Evolutionary conservation across 345 rosid genomes (phyloP).

Genomic region (Acer yangbiense): DNA sequence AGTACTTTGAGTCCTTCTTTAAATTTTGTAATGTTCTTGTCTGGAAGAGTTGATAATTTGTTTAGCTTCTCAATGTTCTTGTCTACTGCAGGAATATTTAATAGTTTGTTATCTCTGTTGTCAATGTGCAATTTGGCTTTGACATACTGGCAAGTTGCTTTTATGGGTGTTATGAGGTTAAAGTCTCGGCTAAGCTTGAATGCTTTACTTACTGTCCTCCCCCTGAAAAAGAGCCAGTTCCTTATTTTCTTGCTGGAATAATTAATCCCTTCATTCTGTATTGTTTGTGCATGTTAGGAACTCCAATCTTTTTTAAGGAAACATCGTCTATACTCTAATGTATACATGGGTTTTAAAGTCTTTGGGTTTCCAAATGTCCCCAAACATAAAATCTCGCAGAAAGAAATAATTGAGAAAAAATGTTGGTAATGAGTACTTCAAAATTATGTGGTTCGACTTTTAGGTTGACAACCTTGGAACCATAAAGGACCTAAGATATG

Average conservation of each 20-base stretch:
- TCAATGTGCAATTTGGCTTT: constrained; percentile 9
- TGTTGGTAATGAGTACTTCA: neutral
- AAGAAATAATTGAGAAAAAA: neutral
- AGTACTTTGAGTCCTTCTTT: neutral
- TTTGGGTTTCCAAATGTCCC: neutral
- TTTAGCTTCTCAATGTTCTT: neutral
- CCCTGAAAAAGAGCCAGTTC: neutral
- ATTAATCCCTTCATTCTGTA: neutral
- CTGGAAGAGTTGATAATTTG: neutral
- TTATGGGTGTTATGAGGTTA: neutral
- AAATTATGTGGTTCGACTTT: neutral
- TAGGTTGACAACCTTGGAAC: neutral
- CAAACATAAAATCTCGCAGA: neutral
- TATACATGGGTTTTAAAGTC: constrained; percentile 2
- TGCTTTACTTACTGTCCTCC: neutral
- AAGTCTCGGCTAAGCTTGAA: neutral
- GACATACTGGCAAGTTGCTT: neutral
- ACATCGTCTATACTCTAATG: neutral
- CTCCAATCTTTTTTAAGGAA: neutral
- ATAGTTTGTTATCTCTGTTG: neutral
- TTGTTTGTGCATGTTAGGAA: neutral
- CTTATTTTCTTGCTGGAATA: neutral
- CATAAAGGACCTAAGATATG: constrained; percentile 3
- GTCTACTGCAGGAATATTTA: neutral
- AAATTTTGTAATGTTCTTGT: neutral